Percentiles rank a stretch among this genome's conserved stretches.
These are phyloP conservation scores for Xylaria multiplex DNA, from an alignment of 2,329 filamentous ascomycete species.

Conservation along the genomic window DNA sequence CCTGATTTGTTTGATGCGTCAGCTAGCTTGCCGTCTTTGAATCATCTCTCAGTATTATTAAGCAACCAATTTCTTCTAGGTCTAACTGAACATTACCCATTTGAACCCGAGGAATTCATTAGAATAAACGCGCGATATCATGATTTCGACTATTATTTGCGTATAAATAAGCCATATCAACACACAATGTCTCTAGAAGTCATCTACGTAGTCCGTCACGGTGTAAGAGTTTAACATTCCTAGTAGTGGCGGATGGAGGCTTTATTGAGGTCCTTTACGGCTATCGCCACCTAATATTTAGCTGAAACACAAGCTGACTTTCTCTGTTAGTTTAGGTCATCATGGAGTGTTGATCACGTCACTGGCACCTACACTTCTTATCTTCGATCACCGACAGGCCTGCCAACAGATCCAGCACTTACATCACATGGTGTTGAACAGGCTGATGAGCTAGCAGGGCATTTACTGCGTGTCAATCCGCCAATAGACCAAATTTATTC, in stretches of 20 bases:
- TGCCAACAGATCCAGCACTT: constrained; percentile 86
- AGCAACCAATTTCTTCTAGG: background rate
- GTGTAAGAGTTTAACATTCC: constrained; percentile 62
- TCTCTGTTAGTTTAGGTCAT: constrained; percentile 80
- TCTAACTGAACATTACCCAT: background rate
- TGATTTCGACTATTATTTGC: background rate
- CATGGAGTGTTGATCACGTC: constrained; percentile 84
- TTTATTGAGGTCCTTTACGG: constrained; percentile 4
- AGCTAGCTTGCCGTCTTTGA: background rate
- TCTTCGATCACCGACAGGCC: constrained; percentile 84
- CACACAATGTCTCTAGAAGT: constrained; percentile 71
- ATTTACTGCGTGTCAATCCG: constrained; percentile 70
- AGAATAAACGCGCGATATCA: background rate
- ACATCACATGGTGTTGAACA: constrained; percentile 88
- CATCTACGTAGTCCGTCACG: constrained; percentile 80
- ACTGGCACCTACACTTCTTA: constrained; percentile 81
- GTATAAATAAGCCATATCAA: background rate
- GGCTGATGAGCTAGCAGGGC: constrained; percentile 76
- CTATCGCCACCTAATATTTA: constrained; percentile 18
- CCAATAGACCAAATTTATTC: constrained; percentile 82
- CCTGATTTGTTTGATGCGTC: no score
- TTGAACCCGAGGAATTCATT: constrained; percentile 1
- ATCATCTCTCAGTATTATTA: background rate
- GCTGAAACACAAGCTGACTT: constrained; percentile 39
- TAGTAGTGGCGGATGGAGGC: background rate